Percentiles rank a stretch among this genome's conserved stretches.
Evolutionary conservation across 768 basidiomycete species (phyloP).

Genomic region (Podaxis carcinomalis): DNA sequence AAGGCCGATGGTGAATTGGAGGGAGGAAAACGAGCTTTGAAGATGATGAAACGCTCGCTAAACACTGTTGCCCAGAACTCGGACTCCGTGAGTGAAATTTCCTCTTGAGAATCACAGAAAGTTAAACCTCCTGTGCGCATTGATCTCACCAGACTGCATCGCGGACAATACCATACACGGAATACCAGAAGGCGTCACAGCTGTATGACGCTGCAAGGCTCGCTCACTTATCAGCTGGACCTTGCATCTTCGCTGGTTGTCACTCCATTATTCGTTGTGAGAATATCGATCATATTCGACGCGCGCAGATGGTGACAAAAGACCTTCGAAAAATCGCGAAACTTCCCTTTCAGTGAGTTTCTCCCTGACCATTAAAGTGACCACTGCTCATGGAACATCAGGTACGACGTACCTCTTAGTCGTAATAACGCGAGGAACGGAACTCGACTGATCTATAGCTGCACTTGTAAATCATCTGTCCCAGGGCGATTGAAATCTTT

Average conservation of each 20-base stretch:
- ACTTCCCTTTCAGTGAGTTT: conserved; percentile 24
- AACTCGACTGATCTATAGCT: not conserved
- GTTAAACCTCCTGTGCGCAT: not conserved
- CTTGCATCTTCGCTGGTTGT: conserved; percentile 20
- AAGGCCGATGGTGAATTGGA: conserved; percentile 16
- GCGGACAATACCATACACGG: conserved; percentile 7
- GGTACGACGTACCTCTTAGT: not conserved
- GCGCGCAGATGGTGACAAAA: conserved; percentile 20
- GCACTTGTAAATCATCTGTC: not conserved
- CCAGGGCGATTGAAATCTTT: not conserved
- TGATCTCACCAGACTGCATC: not conserved
- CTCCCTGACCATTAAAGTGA: not conserved
- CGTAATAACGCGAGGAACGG: not conserved
- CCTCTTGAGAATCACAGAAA: not conserved
- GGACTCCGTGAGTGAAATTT: not conserved
- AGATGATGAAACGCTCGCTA: conserved; percentile 19
- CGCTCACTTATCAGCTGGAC: not conserved
- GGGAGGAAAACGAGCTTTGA: conserved; percentile 14
- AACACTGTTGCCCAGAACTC: conserved; percentile 4
- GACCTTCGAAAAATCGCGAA: conserved; percentile 27
- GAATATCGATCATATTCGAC: conserved; percentile 19
- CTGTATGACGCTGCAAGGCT: conserved; percentile 23
- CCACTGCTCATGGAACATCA: not conserved
- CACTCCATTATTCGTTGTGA: conserved; percentile 25
- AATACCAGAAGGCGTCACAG: conserved; percentile 26